phyloP scores from a whole-genome alignment of 1,284 basidiomycete species.

The Lentinula novae-zelandiae region DNA sequence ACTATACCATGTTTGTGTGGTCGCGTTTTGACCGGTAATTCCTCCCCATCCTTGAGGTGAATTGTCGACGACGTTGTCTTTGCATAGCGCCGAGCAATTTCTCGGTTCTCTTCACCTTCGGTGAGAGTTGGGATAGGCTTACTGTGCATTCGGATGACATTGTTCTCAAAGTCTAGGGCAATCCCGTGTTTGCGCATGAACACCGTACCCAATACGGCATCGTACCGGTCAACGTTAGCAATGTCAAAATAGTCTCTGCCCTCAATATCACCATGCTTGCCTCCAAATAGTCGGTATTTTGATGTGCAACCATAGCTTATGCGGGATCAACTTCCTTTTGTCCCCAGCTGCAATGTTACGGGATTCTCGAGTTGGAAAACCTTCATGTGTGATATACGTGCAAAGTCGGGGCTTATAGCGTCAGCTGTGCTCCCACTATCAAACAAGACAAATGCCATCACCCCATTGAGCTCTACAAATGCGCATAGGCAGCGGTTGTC shows the following conservation, averaged over 20 bases:
- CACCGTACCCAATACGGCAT: constrained; percentile 11
- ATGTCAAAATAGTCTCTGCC: constrained; percentile 14
- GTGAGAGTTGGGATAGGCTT: constrained; percentile 4
- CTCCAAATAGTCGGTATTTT: not conserved
- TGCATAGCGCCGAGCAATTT: constrained; percentile 4
- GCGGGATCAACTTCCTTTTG: constrained; percentile 13
- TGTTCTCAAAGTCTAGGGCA: constrained; percentile 10
- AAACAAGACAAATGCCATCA: constrained; percentile 12
- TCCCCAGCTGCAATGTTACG: constrained; percentile 15
- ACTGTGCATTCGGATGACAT: not conserved
- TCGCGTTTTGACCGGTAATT: not conserved
- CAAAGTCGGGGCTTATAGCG: constrained; percentile 11
- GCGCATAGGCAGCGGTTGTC: constrained; percentile 11
- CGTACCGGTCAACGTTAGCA: constrained; percentile 15
- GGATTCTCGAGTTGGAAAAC: constrained; percentile 10
- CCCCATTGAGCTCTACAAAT: constrained; percentile 14
- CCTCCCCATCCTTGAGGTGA: constrained; percentile 6
- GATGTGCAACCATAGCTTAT: constrained; percentile 8
- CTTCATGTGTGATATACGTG: constrained; percentile 6
- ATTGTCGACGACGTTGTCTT: not conserved
- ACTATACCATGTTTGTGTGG: constrained; percentile 3
- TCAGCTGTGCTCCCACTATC: constrained; percentile 16
- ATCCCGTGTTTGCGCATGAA: constrained; percentile 1
- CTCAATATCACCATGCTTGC: not conserved
- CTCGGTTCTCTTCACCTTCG: constrained; percentile 13